Conservation (phyloP, 176 grass and related monocot genomes). For the Bolboschoenus planiculmis region DNA sequence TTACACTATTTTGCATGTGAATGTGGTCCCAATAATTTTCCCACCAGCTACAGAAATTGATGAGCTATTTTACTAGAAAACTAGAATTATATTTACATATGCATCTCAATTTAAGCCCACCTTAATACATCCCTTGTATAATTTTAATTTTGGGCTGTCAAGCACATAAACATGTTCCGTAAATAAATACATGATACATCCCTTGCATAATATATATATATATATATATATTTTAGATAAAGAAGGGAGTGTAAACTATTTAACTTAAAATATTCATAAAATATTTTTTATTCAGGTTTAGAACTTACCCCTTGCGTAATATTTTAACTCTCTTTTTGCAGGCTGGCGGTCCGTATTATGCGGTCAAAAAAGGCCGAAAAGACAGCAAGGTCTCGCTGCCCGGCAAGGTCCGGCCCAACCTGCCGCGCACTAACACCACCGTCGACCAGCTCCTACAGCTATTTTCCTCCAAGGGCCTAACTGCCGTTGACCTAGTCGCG, state of each 20-base stretch:
- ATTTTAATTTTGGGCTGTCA: too few relatives aligned
- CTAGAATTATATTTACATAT: background rate
- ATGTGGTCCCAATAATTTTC: background rate
- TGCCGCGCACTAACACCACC: constrained; percentile 68
- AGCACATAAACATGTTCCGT: too few relatives aligned
- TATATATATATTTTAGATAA: too few relatives aligned
- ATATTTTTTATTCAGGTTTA: too few relatives aligned
- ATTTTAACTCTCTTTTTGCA: constrained; percentile 26
- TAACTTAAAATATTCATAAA: too few relatives aligned
- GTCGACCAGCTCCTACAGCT: constrained; percentile 72
- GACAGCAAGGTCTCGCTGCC: constrained; percentile 83
- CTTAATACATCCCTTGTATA: too few relatives aligned
- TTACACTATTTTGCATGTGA: background rate
- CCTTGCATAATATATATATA: too few relatives aligned
- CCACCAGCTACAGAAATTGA: background rate
- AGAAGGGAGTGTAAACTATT: too few relatives aligned
- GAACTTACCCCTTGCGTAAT: too few relatives aligned
- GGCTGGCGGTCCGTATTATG: constrained; percentile 75
- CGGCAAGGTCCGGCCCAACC: constrained; percentile 45
- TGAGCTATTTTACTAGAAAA: background rate
- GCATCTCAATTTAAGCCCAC: background rate
- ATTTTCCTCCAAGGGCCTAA: constrained; percentile 56
- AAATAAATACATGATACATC: too few relatives aligned
- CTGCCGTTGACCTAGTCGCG: constrained; percentile 26
- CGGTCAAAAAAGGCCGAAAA: constrained; percentile 72